These are phyloP conservation scores for Fomitopsis palustris DNA, from an alignment of 1,284 basidiomycete genomes.

Conservation along the genomic window DNA sequence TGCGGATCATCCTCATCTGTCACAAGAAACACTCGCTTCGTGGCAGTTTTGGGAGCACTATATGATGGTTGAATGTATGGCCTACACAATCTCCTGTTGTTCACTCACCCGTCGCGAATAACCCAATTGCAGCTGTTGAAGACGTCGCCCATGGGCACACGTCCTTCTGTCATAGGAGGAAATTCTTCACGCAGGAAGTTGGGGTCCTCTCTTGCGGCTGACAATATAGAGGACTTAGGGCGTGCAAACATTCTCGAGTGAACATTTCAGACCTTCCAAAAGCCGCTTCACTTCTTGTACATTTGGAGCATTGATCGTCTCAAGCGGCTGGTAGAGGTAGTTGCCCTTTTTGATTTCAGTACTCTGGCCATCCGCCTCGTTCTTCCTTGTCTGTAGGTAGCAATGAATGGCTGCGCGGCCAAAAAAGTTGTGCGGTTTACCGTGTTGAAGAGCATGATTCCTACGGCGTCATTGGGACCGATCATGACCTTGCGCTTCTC, in stretches of 20 bases:
- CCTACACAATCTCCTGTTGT: background rate
- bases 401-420: background rate
- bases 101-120: slow-evolving; percentile 75
- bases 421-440: slow-evolving; percentile 43
- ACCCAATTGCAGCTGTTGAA: slow-evolving; percentile 87
- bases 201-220: slow-evolving; percentile 55
- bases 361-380: slow-evolving; percentile 47
- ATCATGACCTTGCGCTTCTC: slow-evolving; percentile 88
- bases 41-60: slow-evolving; percentile 82
- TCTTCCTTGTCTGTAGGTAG: slow-evolving; percentile 32
- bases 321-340: slow-evolving; percentile 74
- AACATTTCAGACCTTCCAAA: slow-evolving; percentile 54
- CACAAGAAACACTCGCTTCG: slow-evolving; percentile 89
- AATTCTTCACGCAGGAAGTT: slow-evolving; percentile 52
- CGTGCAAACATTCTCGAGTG: background rate
- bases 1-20: slow-evolving; percentile 84
- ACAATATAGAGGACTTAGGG: background rate
- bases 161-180: slow-evolving; percentile 53
- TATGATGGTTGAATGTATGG: slow-evolving; percentile 1
- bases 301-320: slow-evolving; percentile 75
- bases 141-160: slow-evolving; percentile 76
- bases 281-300: slow-evolving; percentile 73
- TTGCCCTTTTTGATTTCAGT: slow-evolving; percentile 76
- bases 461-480: slow-evolving; percentile 85
- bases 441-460: slow-evolving; percentile 90